These are phyloP conservation scores for Kluyveromyces marxianus DNA, from an alignment of 1,139 yeast genomes.

Conservation along the genomic window DNA sequence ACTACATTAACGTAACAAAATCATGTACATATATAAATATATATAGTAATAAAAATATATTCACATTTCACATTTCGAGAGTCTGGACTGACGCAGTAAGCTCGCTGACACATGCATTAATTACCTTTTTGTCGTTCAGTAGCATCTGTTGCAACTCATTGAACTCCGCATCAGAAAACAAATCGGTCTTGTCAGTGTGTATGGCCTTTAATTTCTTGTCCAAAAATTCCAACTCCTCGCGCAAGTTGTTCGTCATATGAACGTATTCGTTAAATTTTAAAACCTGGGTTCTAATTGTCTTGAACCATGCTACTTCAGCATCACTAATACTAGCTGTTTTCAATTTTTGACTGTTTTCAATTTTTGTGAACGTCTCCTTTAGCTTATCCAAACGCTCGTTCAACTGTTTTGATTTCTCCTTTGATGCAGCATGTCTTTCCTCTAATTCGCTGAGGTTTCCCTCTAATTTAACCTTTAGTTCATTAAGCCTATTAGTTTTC, in stretches of 20 bases:
- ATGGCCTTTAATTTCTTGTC: slow-evolving; percentile 12
- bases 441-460: slow-evolving; percentile 8
- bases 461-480: slow-evolving; percentile 9
- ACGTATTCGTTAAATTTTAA: slow-evolving; percentile 29
- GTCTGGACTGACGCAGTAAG: background rate
- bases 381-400: slow-evolving; percentile 29
- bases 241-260: slow-evolving; percentile 15
- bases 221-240: slow-evolving; percentile 21
- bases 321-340: slow-evolving; percentile 32
- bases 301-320: slow-evolving; percentile 40
- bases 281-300: slow-evolving; percentile 34
- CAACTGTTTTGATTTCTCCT: slow-evolving; percentile 31
- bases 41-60: background rate
- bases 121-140: slow-evolving; percentile 19
- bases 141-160: slow-evolving; percentile 20
- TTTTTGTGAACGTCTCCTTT: slow-evolving; percentile 21
- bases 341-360: slow-evolving; percentile 14
- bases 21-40: background rate
- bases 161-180: slow-evolving; percentile 12
- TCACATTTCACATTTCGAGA: background rate
- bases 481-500: slow-evolving; percentile 15
- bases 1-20: background rate
- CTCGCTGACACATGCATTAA: slow-evolving; percentile 20
- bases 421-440: slow-evolving; percentile 11
- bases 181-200: background rate